A percentile compares a stretch with the other conserved stretches of the same genome.
phyloP scores from a whole-genome alignment of 768 basidiomycete species.

The Amanita jacksonii region DNA sequence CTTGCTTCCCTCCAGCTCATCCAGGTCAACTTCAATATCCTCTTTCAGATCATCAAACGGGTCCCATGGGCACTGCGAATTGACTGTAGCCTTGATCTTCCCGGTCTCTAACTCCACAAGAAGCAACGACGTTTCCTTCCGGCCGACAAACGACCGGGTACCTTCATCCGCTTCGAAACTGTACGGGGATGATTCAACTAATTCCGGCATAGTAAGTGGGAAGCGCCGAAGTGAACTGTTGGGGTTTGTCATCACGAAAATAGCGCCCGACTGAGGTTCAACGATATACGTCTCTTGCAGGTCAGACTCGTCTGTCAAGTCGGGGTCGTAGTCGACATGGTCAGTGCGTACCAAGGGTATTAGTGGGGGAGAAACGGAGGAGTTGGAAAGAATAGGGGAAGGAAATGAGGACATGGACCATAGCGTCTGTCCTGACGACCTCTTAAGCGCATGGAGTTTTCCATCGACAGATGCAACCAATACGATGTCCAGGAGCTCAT shows the following conservation, averaged over 20 bases:
- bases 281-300: constrained; percentile 81
- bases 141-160: constrained; percentile 75
- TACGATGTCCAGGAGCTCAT: constrained; percentile 71
- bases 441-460: constrained; percentile 86
- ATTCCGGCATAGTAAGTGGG: constrained; percentile 84
- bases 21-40: constrained; percentile 33
- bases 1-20: constrained; percentile 35
- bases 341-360: constrained; percentile 67
- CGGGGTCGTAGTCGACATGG: constrained; percentile 49
- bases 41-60: constrained; percentile 46
- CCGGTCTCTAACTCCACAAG: constrained; percentile 75
- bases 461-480: constrained; percentile 92
- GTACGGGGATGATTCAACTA: constrained; percentile 89
- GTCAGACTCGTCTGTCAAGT: constrained; percentile 40
- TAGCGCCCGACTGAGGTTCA: constrained; percentile 90
- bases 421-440: constrained; percentile 68
- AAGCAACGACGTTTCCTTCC: constrained; percentile 79
- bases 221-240: constrained; percentile 73
- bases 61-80: constrained; percentile 73
- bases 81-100: constrained; percentile 62
- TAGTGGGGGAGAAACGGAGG: constrained; percentile 42
- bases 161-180: constrained; percentile 53
- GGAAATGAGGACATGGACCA: constrained; percentile 82
- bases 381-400: constrained; percentile 20
- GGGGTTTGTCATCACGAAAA: constrained; percentile 74